Conservation (phyloP, 2,329 filamentous ascomycete genomes). For the Colletotrichum coccodes region DNA sequence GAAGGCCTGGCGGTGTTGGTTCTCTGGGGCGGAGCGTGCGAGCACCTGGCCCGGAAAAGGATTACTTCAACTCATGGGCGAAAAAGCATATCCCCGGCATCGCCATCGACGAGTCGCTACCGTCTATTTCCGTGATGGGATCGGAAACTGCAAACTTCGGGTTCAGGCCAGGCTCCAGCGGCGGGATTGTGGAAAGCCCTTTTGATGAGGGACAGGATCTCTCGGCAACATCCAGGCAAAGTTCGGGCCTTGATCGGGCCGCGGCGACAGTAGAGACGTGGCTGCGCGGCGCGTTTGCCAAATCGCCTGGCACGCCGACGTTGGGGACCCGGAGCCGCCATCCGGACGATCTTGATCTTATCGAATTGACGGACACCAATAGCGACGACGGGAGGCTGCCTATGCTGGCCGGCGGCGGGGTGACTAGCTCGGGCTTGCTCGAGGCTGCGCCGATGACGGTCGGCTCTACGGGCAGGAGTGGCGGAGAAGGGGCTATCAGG, state of each 20-base stretch:
- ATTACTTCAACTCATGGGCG: slow-evolving; percentile 86
- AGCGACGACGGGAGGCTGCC: slow-evolving; percentile 61
- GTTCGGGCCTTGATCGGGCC: slow-evolving; percentile 78
- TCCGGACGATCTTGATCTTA: slow-evolving; percentile 68
- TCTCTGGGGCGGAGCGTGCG: slow-evolving; percentile 78
- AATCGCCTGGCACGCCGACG: slow-evolving; percentile 64
- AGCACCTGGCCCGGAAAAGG: slow-evolving; percentile 83
- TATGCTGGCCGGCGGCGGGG: slow-evolving; percentile 24
- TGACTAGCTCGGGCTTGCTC: slow-evolving; percentile 40
- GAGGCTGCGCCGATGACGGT: slow-evolving; percentile 40
- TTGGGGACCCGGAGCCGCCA: slow-evolving; percentile 48
- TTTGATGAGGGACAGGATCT: slow-evolving; percentile 59
- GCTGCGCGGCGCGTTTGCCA: slow-evolving; percentile 83
- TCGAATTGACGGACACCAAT: slow-evolving; percentile 74
- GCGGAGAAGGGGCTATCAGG: slow-evolving; percentile 49
- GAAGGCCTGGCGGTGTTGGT: slow-evolving; percentile 88
- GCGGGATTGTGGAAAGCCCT: slow-evolving; percentile 61
- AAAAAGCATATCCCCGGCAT: slow-evolving; percentile 85
- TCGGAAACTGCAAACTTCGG: slow-evolving; percentile 69
- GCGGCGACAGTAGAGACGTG: slow-evolving; percentile 90
- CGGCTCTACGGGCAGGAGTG: slow-evolving; percentile 50
- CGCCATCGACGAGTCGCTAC: slow-evolving; percentile 72
- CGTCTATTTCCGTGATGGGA: slow-evolving; percentile 73
- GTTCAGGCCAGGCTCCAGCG: slow-evolving; percentile 51
- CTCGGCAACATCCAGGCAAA: slow-evolving; percentile 54